Percentiles rank a stretch among this genome's conserved stretches.
Conservation (phyloP, 2,329 filamentous ascomycete species). For the Ceratocystiopsis sp. region DNA sequence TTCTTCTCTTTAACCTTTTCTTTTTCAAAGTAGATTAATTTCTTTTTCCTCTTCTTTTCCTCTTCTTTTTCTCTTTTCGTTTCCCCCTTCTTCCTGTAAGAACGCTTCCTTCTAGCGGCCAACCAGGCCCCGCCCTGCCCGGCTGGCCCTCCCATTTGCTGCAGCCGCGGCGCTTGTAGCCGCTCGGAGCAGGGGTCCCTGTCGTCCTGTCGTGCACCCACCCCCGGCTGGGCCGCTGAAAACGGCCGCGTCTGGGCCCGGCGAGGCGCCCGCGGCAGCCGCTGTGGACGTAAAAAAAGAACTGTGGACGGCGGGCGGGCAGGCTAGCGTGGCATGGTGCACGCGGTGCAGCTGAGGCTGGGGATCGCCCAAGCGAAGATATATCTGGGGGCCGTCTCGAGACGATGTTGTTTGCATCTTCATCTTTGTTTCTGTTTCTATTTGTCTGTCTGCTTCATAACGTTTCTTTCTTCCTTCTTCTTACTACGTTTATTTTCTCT, state of each 20-base stretch:
- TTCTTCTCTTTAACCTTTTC: neutral
- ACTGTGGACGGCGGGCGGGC: too few relatives aligned
- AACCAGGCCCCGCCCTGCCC: slow-evolving; percentile 3
- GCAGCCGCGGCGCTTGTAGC: neutral
- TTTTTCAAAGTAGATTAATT: too few relatives aligned
- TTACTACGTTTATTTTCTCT: neutral
- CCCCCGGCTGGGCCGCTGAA: too few relatives aligned
- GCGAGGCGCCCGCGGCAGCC: too few relatives aligned
- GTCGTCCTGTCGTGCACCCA: too few relatives aligned
- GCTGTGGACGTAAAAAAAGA: too few relatives aligned
- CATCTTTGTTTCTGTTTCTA: neutral
- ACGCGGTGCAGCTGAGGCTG: too few relatives aligned
- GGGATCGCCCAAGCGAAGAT: too few relatives aligned
- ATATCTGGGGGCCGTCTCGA: too few relatives aligned
- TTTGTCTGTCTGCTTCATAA: neutral
- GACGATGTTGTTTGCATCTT: too few relatives aligned
- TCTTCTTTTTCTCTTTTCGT: neutral
- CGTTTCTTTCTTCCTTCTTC: neutral
- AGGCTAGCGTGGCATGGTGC: too few relatives aligned
- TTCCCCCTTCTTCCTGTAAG: neutral
- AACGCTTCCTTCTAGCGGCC: slow-evolving; percentile 7
- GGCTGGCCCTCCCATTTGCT: slow-evolving; percentile 3
- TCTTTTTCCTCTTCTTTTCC: neutral
- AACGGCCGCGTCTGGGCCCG: too few relatives aligned
- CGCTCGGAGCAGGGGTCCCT: neutral